Evolutionary conservation across 2,329 filamentous ascomycete genomes (phyloP).

Genomic region (Colletotrichum ledebouriae): DNA sequence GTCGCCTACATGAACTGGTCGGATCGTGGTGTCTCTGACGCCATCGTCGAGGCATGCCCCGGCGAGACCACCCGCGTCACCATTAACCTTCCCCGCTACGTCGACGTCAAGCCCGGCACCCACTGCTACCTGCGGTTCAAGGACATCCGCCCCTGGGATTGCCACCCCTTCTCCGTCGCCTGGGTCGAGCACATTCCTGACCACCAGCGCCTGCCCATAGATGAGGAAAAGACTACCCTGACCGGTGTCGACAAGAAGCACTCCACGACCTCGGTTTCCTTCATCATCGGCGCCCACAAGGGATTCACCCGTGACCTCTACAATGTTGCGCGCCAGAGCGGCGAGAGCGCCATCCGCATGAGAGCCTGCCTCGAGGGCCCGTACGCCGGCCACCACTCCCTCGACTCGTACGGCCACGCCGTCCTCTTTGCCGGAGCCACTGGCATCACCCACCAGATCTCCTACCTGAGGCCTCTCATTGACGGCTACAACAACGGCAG

Average conservation of each 20-base stretch:
- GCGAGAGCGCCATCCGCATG: conserved; percentile 69
- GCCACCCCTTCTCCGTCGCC: conserved; percentile 83
- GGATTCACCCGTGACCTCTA: conserved; percentile 90
- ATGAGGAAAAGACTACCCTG: conserved; percentile 55
- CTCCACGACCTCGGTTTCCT: conserved; percentile 74
- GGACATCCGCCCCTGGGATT: conserved; percentile 76
- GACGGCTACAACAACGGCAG: conserved; percentile 77
- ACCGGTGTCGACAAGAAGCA: conserved; percentile 56
- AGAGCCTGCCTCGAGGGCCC: conserved; percentile 89
- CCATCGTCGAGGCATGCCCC: conserved; percentile 75
- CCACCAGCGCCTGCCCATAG: conserved; percentile 50
- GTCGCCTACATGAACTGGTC: conserved; percentile 77
- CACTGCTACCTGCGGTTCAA: conserved; percentile 82
- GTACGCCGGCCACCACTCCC: conserved; percentile 84
- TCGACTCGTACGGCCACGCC: conserved; percentile 92
- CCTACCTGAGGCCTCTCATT: conserved; percentile 84
- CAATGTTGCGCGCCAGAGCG: conserved; percentile 71
- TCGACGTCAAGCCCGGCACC: conserved; percentile 76
- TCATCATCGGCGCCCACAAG: conserved; percentile 88
- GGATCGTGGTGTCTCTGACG: conserved; percentile 70
- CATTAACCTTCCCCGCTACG: conserved; percentile 75
- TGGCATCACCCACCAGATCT: conserved; percentile 95
- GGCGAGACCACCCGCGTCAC: conserved; percentile 80
- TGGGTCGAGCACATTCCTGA: conserved; percentile 73
- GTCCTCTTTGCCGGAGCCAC: conserved; percentile 93